A percentile compares a stretch with the other conserved stretches of the same genome.
Evolutionary conservation across 257 asterid species (phyloP).

Genomic region (Scutellaria galericulata): DNA sequence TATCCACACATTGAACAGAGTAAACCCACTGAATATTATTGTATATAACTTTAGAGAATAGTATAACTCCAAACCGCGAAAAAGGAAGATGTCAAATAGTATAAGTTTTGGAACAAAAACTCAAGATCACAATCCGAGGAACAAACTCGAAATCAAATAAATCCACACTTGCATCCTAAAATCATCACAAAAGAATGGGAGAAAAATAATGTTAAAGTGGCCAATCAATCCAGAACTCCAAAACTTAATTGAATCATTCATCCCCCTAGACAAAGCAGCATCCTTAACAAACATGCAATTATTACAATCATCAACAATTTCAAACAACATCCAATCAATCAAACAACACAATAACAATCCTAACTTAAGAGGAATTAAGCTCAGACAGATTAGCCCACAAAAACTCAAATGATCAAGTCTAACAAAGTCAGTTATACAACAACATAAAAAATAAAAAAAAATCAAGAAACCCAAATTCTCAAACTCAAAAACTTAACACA

Average conservation of each 20-base stretch:
- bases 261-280: no score
- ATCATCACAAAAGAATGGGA: slow-evolving; percentile 10
- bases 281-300: slow-evolving; percentile 19
- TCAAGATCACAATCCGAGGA: not conserved
- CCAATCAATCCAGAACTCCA: slow-evolving; percentile 18
- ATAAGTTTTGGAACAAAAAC: not conserved
- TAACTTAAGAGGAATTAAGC: slow-evolving; percentile 1
- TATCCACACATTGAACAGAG: slow-evolving; percentile 16
- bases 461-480: slow-evolving; percentile 34
- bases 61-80: not conserved
- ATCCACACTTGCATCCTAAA: slow-evolving; percentile 11
- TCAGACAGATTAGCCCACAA: not conserved
- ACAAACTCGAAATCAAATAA: not conserved
- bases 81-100: not conserved
- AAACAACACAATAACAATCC: slow-evolving; percentile 15
- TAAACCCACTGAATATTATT: not conserved
- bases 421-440: not conserved
- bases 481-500: slow-evolving; percentile 20
- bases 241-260: slow-evolving; percentile 3
- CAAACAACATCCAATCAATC: slow-evolving; percentile 29
- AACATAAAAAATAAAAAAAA: not conserved
- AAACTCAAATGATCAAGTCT: slow-evolving; percentile 22
- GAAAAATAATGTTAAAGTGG: not conserved
- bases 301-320: not conserved
- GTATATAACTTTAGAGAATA: not conserved